These are phyloP conservation scores for Nakazawaea sp. DNA, from an alignment of 805 yeast species.

Conservation along the genomic window DNA sequence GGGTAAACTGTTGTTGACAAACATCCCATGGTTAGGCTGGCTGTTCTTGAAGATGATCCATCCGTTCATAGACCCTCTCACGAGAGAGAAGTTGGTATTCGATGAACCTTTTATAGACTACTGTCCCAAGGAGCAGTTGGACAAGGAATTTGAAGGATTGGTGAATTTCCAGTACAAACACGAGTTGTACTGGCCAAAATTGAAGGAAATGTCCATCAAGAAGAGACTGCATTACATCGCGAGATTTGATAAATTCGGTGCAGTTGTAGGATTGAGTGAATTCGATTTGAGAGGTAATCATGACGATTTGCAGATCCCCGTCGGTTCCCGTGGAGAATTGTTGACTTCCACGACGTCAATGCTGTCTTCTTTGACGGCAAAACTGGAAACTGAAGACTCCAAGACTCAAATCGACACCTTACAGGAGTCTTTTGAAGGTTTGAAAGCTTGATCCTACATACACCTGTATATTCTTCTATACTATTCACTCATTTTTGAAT, in stretches of 20 bases:
- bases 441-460: too few species aligned
- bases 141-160: constrained; percentile 76
- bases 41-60: constrained; percentile 85
- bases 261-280: constrained; percentile 74
- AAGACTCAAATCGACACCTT: too few species aligned
- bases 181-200: constrained; percentile 67
- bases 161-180: constrained; percentile 84
- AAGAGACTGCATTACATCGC: constrained; percentile 59
- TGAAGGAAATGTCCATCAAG: constrained; percentile 52
- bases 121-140: constrained; percentile 81
- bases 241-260: constrained; percentile 69
- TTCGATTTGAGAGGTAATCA: constrained; percentile 50
- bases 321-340: constrained; percentile 5
- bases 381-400: neutral
- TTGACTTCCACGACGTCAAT: neutral
- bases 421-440: too few species aligned
- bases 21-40: constrained; percentile 93
- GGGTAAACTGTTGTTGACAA: constrained; percentile 87
- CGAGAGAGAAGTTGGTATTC: constrained; percentile 88
- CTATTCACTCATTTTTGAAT: constrained; percentile 7
- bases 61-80: constrained; percentile 94
- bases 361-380: neutral
- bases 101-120: constrained; percentile 83
- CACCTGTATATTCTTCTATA: neutral
- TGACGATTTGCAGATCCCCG: constrained; percentile 6